Conservation (phyloP, 2,329 filamentous ascomycete genomes). For the Ophiocordyceps unilateralis region DNA sequence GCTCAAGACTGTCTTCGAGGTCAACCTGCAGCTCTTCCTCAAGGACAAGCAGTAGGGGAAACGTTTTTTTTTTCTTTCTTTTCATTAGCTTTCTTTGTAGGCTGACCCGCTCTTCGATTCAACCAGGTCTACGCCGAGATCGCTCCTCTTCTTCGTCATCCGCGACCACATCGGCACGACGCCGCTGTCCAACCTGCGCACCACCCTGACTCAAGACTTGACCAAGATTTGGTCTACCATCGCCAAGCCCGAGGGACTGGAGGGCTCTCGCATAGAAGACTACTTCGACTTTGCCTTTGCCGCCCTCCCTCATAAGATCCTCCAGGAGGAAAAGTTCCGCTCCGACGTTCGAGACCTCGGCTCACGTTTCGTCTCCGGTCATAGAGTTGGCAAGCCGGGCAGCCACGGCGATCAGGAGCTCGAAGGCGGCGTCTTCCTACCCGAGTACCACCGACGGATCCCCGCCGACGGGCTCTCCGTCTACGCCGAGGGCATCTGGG, state of each 20-base stretch:
- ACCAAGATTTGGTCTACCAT: conserved; percentile 84
- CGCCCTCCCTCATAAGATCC: conserved; percentile 87
- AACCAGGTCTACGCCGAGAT: conserved; percentile 63
- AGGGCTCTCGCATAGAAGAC: conserved; percentile 79
- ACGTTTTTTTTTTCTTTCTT: neutral
- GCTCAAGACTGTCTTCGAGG: conserved; percentile 96
- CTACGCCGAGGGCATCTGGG: conserved; percentile 90
- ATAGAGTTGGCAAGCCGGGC: conserved; percentile 48
- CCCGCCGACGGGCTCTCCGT: conserved; percentile 92
- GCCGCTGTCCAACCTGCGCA: conserved; percentile 74
- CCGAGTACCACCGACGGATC: conserved; percentile 90
- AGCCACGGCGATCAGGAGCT: conserved; percentile 49
- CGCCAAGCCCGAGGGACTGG: conserved; percentile 77
- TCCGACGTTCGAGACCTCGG: conserved; percentile 66
- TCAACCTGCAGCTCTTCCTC: conserved; percentile 90
- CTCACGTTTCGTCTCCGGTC: conserved; percentile 65
- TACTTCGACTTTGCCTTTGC: conserved; percentile 99
- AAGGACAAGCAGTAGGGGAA: conserved; percentile 76
- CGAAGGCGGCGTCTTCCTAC: conserved; percentile 68
- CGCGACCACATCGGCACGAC: conserved; percentile 91
- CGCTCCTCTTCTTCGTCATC: conserved; percentile 95
- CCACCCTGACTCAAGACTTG: conserved; percentile 79
- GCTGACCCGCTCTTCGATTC: neutral
- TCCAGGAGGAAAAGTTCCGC: conserved; percentile 83
- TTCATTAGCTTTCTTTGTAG: neutral